Evolutionary conservation across 257 asterid species (phyloP).

Genomic region (Ajuga chamaepitys): DNA sequence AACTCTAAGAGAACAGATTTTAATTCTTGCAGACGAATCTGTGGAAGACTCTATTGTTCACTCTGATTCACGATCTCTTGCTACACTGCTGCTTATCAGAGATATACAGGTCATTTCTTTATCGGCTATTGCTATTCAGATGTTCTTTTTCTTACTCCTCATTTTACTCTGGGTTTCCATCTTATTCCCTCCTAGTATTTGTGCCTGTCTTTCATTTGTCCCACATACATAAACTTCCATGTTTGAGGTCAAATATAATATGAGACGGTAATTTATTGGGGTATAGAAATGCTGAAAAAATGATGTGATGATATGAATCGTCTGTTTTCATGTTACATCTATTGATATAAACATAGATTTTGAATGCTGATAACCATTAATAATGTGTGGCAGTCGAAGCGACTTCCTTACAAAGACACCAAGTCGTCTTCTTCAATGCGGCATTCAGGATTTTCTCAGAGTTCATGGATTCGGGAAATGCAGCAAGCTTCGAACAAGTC

Average conservation of each 20-base stretch:
- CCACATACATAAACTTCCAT: background rate
- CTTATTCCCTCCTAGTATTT: background rate
- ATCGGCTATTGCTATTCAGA: background rate
- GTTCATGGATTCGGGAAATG: constrained; percentile 94
- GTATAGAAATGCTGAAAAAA: background rate
- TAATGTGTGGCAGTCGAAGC: constrained; percentile 77
- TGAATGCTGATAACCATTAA: constrained; percentile 10
- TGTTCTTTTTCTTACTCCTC: background rate
- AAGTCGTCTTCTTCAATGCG: constrained; percentile 57
- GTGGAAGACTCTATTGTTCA: constrained; percentile 92
- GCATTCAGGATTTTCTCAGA: constrained; percentile 80
- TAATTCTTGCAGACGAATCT: constrained; percentile 98
- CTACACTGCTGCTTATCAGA: constrained; percentile 95
- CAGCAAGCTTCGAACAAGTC: constrained; percentile 97
- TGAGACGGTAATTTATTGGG: background rate
- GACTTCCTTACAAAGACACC: constrained; percentile 65
- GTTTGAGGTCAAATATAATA: background rate
- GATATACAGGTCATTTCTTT: constrained; percentile 72
- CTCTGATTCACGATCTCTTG: constrained; percentile 94
- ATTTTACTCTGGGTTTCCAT: background rate
- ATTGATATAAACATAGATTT: background rate
- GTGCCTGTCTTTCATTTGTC: background rate
- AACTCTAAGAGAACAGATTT: constrained; percentile 78
- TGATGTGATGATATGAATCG: background rate
- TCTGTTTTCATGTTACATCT: background rate